Conservation (phyloP, 1,284 basidiomycete species). For the Pyrrhoderma noxium region DNA sequence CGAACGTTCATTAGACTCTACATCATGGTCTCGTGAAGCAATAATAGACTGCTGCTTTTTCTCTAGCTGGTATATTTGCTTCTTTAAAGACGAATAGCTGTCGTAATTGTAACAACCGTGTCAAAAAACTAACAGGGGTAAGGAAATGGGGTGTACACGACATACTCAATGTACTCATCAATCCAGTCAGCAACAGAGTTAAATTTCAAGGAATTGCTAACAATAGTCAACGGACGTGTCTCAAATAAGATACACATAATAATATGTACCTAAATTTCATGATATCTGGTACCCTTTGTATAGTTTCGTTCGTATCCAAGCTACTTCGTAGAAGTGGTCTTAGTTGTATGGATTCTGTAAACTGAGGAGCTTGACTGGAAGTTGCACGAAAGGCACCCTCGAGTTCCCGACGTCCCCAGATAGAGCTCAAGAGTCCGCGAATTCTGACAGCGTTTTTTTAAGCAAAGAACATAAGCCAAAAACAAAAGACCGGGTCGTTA, state of each 20-base stretch:
- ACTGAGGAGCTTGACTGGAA: not conserved
- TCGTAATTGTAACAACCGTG: not conserved
- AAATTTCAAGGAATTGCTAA: constrained; percentile 75
- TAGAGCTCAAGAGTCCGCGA: not conserved
- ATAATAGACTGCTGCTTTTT: constrained; percentile 48
- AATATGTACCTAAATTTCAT: constrained; percentile 18
- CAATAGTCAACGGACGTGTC: not conserved
- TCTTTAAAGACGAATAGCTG: constrained; percentile 84
- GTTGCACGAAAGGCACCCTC: not conserved
- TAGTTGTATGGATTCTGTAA: constrained; percentile 13
- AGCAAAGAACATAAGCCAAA: not conserved
- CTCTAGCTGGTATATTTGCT: constrained; percentile 79
- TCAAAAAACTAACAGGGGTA: not conserved
- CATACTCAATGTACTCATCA: constrained; percentile 85
- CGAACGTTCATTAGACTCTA: constrained; percentile 58
- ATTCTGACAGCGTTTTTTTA: not conserved
- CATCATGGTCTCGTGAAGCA: constrained; percentile 38
- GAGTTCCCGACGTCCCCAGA: constrained; percentile 5
- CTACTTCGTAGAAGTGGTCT: constrained; percentile 1
- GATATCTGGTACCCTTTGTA: not conserved
- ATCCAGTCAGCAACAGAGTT: constrained; percentile 94
- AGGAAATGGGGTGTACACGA: constrained; percentile 21
- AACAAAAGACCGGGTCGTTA: not conserved
- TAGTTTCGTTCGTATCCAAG: not conserved
- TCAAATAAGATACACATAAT: not conserved